Base-by-base conservation (phyloP, 1,139 yeast genomes). In the Yamadazyma dushanensis region DNA sequence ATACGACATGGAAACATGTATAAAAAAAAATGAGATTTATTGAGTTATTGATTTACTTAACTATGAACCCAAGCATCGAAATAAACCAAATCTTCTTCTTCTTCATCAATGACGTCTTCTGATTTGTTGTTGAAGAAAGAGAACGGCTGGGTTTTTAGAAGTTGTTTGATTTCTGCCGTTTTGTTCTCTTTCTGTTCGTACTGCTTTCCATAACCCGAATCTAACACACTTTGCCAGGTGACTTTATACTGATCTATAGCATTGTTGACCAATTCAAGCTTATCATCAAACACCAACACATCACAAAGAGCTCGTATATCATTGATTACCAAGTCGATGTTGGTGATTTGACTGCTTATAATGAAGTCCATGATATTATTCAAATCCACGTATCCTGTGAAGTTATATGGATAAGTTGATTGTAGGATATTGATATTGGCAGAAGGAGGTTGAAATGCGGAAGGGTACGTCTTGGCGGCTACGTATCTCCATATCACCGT, bases 401-500 rank as follows among this genome's bases (percentile, higher is more conserved):
- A 74, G 39, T 67, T 70, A 25, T 86, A 68, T 16, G 80, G 66
- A 55, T 72, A 78, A 35, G 80, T 57, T 11, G 59, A 51, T 43
- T 67, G 68, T 18, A 62, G 32, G 1, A 52, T 38, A 44, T 63
- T 59, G 31, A 47, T 38, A 36, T 53, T 39, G 38, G 45, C 38
- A 0, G 60, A 43, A 1, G 63, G 61, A 1, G 63, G 38, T 39
- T 63, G 66, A 56, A 83, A 83, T 16, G 86, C 86, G 37, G 76
- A 66, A 1, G 97, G 97, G 54, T 70, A 86, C 0, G 96, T 78
- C 49, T 76, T 77, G 16, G 80, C 74, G 1, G 89, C 88, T 5
- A 87, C 80, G 58, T 70, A 92, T 50, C 94, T 72, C 96, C 97
- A 92, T 11, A 90, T 80, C 31, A 90, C 92, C 16, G 87, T 79